Base-by-base conservation (phyloP, 768 basidiomycete species). In the Crucibulum laeve region DNA sequence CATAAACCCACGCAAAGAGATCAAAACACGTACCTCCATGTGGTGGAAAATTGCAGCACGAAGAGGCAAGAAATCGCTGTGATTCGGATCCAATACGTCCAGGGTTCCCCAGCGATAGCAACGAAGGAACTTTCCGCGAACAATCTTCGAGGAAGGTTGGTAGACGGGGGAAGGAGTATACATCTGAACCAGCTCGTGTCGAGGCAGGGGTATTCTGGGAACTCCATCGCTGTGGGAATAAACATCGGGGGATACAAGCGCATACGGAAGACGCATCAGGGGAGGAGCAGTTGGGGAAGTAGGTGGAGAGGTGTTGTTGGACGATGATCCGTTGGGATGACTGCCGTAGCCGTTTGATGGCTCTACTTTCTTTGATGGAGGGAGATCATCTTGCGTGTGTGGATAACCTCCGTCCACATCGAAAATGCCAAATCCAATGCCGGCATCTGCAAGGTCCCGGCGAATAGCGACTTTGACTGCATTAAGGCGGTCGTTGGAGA, bases 371-470 rank as follows among this genome's bases (percentile, higher is more conserved):
- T 70, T 67, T 45, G 68, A 60, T 48, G 67, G 59, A 44, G 71
- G 67, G 49, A 67, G 59, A 51, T 74, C 71, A 48, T 76, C 73
- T 51, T 60, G 68, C 49, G 56, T 49, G 60, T 67, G 70, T 48
- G 70, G 67, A 59, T 75, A 70, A 52, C 69, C 75, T 51, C 63
- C 68, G 63, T 86, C 85, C 60, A 79, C 70, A 71, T 91, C 89
- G 67, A 92, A 91, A 52, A 92, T 89, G 54, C 89, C 88, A 63
- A 91, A 91, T 47, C 87, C 88, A 59, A 91, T 90, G 46, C 88
- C 89, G 38, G 85, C 84, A 51, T 85, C 83, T 30, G 87, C 87
- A 36, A 91, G 74, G 66, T 90, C 87, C 57, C 82, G 67, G 53
- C 87, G 79, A 57, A 92, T 77, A 49, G 87, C 89, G 56, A 81